Evolutionary conservation across 306 rosid species (phyloP), one percentile per base, ranked within the genome.

Genomic region (Trichosanthes truncata): DNA sequence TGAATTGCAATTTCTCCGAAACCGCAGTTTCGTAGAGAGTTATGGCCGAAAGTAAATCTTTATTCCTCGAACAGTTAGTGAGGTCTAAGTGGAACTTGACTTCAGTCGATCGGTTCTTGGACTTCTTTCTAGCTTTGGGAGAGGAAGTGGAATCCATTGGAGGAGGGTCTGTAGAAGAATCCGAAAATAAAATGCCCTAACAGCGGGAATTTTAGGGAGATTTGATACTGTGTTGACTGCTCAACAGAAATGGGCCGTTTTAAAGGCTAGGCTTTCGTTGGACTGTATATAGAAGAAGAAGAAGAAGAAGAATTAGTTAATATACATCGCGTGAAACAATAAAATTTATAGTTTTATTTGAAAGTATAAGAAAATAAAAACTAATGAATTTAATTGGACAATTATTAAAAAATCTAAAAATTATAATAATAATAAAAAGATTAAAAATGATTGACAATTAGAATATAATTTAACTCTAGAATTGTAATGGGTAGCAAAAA

Each of bases 11-110:
- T 18, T 81, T 79, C 56, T 55, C 79, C 0, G 83, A 82, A 80
- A 84, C 76, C 1, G 92, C 93, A 38, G 80, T 74, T 53, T 91
- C 93, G 18, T 82, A 90, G 0, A 89, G 90, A 11, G 90, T 65
- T 53, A 95, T 87, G 0, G 98, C 92, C 6, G 76, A 76, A 1
- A 31, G 78, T 1, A 95, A 68, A 71, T 95, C 87, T 33, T 92
- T 95, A 15, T 60, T 83, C 73, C 87, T 95, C 40, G 97, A 89
- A 79, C 89, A 91, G 25, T 90, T 71, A 77, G 89, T 91, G 45
- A 92, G 91, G 78, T 88, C 89, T 10, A 78, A 84, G 74, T 90
- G 97, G 82, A 95, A 91, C 77, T 86, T 85, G 56, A 49, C 6
- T 48, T 90, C 98, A 4, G 88, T 87, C 46, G 82, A 85, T 80